These are phyloP conservation scores for Triticum turgidum DNA, from an alignment of 176 grass and related monocot species.

Conservation along the genomic window DNA sequence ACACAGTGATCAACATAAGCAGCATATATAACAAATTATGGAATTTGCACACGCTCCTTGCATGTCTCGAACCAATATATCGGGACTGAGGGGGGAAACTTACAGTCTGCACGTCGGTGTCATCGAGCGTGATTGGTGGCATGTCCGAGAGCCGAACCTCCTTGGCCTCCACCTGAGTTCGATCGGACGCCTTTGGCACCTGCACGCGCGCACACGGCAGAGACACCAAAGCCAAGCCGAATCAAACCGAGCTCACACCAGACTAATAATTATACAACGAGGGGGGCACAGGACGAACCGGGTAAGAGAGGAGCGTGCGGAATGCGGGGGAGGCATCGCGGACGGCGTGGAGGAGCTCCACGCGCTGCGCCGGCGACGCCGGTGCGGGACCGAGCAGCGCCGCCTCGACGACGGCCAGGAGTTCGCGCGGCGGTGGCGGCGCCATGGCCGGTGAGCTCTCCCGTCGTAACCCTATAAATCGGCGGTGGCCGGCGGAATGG, in stretches of 20 bases:
- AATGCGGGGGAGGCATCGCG: constrained; percentile 63
- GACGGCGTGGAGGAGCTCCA: constrained; percentile 84
- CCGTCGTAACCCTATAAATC: constrained; percentile 36
- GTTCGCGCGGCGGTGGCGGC: constrained; percentile 52
- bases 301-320: constrained; percentile 69
- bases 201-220: constrained; percentile 32
- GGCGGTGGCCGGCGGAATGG: constrained; percentile 34
- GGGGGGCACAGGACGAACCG: constrained; percentile 30
- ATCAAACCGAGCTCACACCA: constrained; percentile 1
- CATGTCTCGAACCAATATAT: neutral
- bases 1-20: neutral
- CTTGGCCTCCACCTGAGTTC: constrained; percentile 74
- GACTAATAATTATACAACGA: neutral
- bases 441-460: constrained; percentile 34
- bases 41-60: neutral
- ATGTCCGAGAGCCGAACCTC: constrained; percentile 72
- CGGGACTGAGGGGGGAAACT: neutral
- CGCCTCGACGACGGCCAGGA: constrained; percentile 68
- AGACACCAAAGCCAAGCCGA: constrained; percentile 21
- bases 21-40: neutral
- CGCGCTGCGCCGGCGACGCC: constrained; percentile 72
- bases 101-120: constrained; percentile 92
- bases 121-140: constrained; percentile 68
- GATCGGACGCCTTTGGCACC: constrained; percentile 80
- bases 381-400: constrained; percentile 66